A percentile compares a stretch with the other conserved stretches of the same genome.
Evolutionary conservation across 352 stramenopile species (phyloP).

Genomic region (Phytophthora ramorum): DNA sequence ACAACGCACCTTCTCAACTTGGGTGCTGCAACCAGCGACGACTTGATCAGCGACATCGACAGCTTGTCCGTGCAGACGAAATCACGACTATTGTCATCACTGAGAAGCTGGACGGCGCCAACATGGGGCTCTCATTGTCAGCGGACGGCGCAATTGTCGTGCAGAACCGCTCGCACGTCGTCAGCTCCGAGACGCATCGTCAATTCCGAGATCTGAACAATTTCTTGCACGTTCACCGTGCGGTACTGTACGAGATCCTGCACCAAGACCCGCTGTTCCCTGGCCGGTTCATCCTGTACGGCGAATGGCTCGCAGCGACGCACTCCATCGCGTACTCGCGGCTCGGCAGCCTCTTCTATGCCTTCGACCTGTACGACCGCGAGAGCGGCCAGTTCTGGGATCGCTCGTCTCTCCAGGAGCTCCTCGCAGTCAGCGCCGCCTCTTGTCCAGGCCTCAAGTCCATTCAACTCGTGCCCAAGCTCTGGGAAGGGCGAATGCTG

Average conservation of each 20-base stretch:
- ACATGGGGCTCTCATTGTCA: conserved; percentile 80
- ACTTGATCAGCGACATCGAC: conserved; percentile 39
- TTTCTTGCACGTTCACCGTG: conserved; percentile 56
- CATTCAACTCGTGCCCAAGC: conserved; percentile 54
- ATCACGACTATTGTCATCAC: conserved; percentile 58
- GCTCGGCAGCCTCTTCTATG: conserved; percentile 75
- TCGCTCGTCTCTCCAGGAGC: conserved; percentile 37
- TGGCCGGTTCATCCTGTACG: conserved; percentile 79
- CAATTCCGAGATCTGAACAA: conserved; percentile 75
- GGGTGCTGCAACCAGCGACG: conserved; percentile 60
- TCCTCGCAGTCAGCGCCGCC: conserved; percentile 29
- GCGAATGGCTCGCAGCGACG: conserved; percentile 82
- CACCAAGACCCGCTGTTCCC: conserved; percentile 59
- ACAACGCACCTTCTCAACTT: conserved; percentile 68
- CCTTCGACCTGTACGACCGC: conserved; percentile 84
- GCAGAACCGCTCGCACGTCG: conserved; percentile 82
- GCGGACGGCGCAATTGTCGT: conserved; percentile 56
- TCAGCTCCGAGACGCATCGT: conserved; percentile 58
- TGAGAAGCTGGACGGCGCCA: conserved; percentile 89
- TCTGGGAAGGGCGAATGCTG: conserved; percentile 46
- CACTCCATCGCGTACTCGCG: conserved; percentile 84
- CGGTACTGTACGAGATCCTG: conserved; percentile 54
- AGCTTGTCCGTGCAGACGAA: conserved; percentile 6
- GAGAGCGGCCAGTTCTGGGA: conserved; percentile 54
- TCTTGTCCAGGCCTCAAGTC: conserved; percentile 1